Conservation (phyloP, 345 rosid species). For the Triadica sebifera region DNA sequence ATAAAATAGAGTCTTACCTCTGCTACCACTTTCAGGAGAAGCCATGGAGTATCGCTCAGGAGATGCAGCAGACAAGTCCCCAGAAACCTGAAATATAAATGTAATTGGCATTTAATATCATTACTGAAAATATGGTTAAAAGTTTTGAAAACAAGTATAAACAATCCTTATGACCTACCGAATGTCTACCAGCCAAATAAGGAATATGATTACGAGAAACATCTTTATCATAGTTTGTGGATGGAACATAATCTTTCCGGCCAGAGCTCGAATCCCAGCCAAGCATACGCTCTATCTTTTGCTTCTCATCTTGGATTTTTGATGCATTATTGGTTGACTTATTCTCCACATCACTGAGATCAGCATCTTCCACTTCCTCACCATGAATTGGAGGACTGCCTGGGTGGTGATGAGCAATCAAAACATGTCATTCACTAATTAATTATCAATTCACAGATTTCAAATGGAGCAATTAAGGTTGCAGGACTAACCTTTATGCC, state of each 20-base stretch:
- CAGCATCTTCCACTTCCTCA: constrained; percentile 21
- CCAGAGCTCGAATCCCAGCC: constrained; percentile 28
- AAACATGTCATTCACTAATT: background rate
- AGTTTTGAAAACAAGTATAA: background rate
- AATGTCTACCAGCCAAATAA: constrained; percentile 28
- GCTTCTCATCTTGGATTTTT: constrained; percentile 17
- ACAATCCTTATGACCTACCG: constrained; percentile 20
- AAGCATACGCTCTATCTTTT: constrained; percentile 26
- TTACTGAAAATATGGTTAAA: background rate
- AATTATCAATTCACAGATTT: background rate
- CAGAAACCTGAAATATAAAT: constrained; percentile 31
- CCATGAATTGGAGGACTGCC: constrained; percentile 27
- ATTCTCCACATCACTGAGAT: constrained; percentile 5
- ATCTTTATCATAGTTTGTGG: constrained; percentile 32
- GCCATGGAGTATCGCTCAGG: constrained; percentile 39
- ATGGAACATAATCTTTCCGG: constrained; percentile 22
- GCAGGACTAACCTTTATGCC: constrained; percentile 30
- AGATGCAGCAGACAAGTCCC: constrained; percentile 41
- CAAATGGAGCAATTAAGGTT: background rate
- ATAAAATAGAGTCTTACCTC: constrained; percentile 21
- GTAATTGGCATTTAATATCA: background rate
- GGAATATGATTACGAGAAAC: constrained; percentile 35
- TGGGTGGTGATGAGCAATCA: constrained; percentile 2
- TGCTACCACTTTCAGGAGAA: constrained; percentile 36
- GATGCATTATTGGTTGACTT: constrained; percentile 14